Evolutionary conservation across 2,329 filamentous ascomycete genomes (phyloP).

Genomic region (Ophiostoma perfectum): DNA sequence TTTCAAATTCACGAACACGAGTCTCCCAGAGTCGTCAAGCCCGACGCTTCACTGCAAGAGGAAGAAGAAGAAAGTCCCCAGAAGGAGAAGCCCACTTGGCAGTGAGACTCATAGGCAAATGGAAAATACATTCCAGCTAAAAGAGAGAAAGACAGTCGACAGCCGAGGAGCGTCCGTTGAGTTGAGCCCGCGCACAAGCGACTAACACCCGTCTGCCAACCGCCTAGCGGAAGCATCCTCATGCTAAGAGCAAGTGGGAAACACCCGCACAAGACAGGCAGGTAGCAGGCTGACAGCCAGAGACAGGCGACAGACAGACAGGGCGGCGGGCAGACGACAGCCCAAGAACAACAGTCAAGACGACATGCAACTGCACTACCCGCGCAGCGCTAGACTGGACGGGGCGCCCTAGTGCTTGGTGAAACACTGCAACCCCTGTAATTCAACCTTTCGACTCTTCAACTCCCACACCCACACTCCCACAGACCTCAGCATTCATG

Average conservation of each 20-base stretch:
- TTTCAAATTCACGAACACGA: slow-evolving; percentile 8
- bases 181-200: slow-evolving; percentile 15
- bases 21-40: not conserved
- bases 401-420: slow-evolving; percentile 34
- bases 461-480: slow-evolving; percentile 24
- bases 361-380: slow-evolving; percentile 14
- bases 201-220: slow-evolving; percentile 19
- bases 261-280: slow-evolving; percentile 3
- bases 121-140: not conserved
- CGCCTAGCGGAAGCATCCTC: slow-evolving; percentile 18
- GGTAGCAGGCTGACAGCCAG: not conserved
- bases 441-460: slow-evolving; percentile 36
- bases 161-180: slow-evolving; percentile 8
- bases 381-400: slow-evolving; percentile 21
- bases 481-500: slow-evolving; percentile 9
- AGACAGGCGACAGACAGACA: slow-evolving; percentile 7
- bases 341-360: slow-evolving; percentile 1
- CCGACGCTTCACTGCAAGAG: not conserved
- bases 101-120: too few relatives aligned
- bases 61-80: not conserved
- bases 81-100: too few relatives aligned
- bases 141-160: slow-evolving; percentile 5
- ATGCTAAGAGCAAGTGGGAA: not conserved
- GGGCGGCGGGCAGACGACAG: not conserved
- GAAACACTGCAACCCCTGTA: slow-evolving; percentile 50